These are phyloP conservation scores for Eucalyptus dawsonii DNA, from an alignment of 345 rosid genomes.

Conservation along the genomic window DNA sequence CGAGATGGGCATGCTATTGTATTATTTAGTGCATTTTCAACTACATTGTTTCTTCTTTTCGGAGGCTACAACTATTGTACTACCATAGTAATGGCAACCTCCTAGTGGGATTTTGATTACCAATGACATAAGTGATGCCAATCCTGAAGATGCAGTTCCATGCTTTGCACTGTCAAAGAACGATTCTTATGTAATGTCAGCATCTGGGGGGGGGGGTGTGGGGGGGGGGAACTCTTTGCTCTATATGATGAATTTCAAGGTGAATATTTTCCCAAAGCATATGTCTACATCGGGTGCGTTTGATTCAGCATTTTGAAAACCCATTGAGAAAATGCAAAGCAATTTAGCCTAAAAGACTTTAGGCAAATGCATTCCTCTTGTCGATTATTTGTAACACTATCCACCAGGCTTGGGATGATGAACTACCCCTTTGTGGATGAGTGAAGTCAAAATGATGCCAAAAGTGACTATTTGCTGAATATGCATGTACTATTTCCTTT, in stretches of 20 bases:
- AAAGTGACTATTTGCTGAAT: not conserved
- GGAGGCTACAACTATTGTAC: conserved; percentile 52
- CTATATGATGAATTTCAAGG: conserved; percentile 79
- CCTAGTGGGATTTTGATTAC: conserved; percentile 60
- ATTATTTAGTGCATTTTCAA: not conserved
- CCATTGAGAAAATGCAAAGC: no score
- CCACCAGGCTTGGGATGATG: not conserved
- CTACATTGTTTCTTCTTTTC: not conserved
- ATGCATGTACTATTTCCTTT: not conserved
- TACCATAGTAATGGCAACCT: conserved; percentile 73
- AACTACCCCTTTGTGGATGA: not conserved
- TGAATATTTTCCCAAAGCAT: conserved; percentile 1
- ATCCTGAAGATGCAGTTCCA: conserved; percentile 68
- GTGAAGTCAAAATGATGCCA: no score
- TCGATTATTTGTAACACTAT: not conserved
- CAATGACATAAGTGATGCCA: conserved; percentile 48
- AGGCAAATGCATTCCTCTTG: not conserved
- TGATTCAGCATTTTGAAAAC: no score
- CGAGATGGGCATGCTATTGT: not conserved
- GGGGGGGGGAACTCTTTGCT: conserved; percentile 66
- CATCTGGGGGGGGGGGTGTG: conserved; percentile 70
- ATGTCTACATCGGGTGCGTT: not conserved
- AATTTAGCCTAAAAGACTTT: no score
- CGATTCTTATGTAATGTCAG: conserved; percentile 79
- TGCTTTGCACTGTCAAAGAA: conserved; percentile 89